A percentile compares a stretch with the other conserved stretches of the same genome.
These are phyloP conservation scores for Tricholoma bakamatsutake DNA, from an alignment of 768 basidiomycete species.

Conservation along the genomic window DNA sequence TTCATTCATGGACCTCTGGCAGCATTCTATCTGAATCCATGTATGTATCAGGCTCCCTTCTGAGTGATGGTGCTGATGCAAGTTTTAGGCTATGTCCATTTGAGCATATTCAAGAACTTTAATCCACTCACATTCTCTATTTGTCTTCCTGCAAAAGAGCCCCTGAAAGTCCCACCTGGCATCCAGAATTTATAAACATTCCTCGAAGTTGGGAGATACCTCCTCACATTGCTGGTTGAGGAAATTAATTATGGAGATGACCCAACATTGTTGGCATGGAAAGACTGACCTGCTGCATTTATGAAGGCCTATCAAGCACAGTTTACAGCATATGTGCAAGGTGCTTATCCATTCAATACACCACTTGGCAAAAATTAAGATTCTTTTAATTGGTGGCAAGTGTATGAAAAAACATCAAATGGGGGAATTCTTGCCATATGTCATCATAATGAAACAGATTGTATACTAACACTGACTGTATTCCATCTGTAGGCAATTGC, in stretches of 20 bases:
- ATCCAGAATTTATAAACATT: constrained; percentile 20
- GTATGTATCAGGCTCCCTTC: constrained; percentile 8
- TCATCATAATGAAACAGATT: background rate
- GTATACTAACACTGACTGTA: constrained; percentile 6
- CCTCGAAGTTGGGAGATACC: constrained; percentile 16
- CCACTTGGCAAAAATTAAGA: constrained; percentile 15
- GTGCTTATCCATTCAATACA: constrained; percentile 18
- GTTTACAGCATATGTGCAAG: constrained; percentile 22
- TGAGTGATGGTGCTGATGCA: background rate
- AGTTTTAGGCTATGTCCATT: background rate
- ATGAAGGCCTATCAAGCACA: constrained; percentile 16
- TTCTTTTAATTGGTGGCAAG: constrained; percentile 19
- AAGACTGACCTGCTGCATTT: constrained; percentile 13
- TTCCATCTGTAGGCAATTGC: constrained; percentile 21
- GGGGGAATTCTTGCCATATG: constrained; percentile 25
- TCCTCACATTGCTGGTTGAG: constrained; percentile 9
- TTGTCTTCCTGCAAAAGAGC: constrained; percentile 13
- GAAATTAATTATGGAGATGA: constrained; percentile 18
- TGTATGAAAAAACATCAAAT: constrained; percentile 12
- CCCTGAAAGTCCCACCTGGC: constrained; percentile 16
- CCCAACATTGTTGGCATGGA: constrained; percentile 11
- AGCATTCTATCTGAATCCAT: constrained; percentile 28
- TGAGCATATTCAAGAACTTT: constrained; percentile 5
- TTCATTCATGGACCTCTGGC: constrained; percentile 19
- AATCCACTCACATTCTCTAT: constrained; percentile 22